Base-by-base conservation (phyloP, 2,329 filamentous ascomycete genomes). In the Xylariaceae sp. region DNA sequence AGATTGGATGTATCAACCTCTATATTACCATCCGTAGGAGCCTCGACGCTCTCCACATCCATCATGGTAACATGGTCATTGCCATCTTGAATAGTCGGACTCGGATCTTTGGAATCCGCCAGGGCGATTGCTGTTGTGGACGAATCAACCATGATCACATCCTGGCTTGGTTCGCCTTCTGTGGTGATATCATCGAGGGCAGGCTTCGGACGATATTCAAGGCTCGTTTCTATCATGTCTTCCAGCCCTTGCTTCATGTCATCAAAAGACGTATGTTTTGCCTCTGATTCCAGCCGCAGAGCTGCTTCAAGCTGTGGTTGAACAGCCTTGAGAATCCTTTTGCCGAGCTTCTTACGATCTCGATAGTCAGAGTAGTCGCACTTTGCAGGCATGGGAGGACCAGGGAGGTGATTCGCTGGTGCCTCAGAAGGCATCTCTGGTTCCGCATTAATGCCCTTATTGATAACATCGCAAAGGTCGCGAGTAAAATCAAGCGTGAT, bases 281-380 rank as follows among this genome's bases (percentile, higher is more conserved):
- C 78, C 54, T 94, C 89, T n/a, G 89, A 86, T 69, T 97, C 93
- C 49, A 89, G 89, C 48, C 80, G 81, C 43, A 91, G 73, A 1
- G 90, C 90, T 49, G 82, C 79, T 67, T 96, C 88, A 3, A 96
- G 75, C 42, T 84, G 79, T 13, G 88, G 84, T 67, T 95, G 89
- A 31, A 96, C 80, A 1, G 86, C 83, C 68, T 90, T 95, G 59
- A 96, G 80, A 55, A 97, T 96, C 22, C 91, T 84, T 71, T 95
- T 96, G 19, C 89, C 90, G n/a, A 96, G 75, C 61, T 87, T 88
- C 63, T 89, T 88, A 55, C 88, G 84, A 60, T 96, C 89, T 52
- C 89, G 88, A 54, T 90, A 83, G 62, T 96, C 90, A 53, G 71
- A 75, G 69, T 73, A 84, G 63, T 68, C 77, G 63, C 71, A 74